Conservation (phyloP, 352 stramenopile genomes). For the Hyaloperonospora arabidopsidis region DNA sequence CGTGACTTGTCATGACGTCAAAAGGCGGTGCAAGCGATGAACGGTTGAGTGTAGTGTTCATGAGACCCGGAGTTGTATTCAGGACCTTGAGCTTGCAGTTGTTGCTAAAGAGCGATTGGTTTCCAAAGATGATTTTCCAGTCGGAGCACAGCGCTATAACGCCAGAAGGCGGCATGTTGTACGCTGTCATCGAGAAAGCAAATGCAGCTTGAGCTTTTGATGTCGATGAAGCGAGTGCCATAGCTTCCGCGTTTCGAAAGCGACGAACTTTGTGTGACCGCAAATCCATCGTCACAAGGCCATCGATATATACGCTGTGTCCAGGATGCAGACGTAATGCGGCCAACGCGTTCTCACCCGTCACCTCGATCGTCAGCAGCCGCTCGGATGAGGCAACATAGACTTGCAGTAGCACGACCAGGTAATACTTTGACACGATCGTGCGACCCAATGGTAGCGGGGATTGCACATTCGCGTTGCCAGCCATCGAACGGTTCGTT, state of each 20-base stretch:
- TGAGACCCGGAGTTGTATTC: constrained; percentile 38
- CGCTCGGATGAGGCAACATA: constrained; percentile 37
- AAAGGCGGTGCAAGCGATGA: not conserved
- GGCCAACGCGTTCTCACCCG: constrained; percentile 35
- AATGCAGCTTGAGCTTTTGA: constrained; percentile 16
- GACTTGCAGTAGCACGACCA: constrained; percentile 55
- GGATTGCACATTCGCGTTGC: constrained; percentile 5
- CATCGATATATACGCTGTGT: constrained; percentile 47
- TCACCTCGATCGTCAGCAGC: constrained; percentile 45
- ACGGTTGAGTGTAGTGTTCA: constrained; percentile 27
- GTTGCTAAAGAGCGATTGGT: constrained; percentile 42
- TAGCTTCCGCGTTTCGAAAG: constrained; percentile 18
- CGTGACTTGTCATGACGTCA: constrained; percentile 4
- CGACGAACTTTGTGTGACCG: constrained; percentile 18
- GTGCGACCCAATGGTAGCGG: constrained; percentile 31
- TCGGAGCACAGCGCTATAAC: constrained; percentile 54
- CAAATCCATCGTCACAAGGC: constrained; percentile 45
- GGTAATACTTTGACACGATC: constrained; percentile 55
- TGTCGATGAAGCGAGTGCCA: constrained; percentile 3
- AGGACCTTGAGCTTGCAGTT: constrained; percentile 37
- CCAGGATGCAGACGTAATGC: constrained; percentile 38
- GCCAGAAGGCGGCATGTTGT: constrained; percentile 12
- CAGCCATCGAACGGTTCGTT: constrained; percentile 26
- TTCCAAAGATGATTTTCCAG: constrained; percentile 56
- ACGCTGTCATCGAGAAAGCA: constrained; percentile 31